phyloP scores from a whole-genome alignment of 352 stramenopile species.

The Phytopythium boreale region DNA sequence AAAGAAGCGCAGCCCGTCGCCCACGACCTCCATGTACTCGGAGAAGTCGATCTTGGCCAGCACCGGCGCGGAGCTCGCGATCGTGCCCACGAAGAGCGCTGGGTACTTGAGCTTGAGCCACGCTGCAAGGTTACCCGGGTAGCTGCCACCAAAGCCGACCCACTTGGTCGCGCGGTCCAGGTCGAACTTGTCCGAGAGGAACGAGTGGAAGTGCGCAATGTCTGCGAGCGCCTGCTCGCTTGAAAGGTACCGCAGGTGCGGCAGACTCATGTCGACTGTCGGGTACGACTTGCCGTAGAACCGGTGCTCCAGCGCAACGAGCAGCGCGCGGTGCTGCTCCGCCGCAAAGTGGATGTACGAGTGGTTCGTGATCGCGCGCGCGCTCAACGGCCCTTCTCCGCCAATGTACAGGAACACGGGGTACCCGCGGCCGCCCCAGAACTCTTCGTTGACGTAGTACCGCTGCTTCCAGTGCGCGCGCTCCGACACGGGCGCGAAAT shows the following conservation, averaged over 20 bases:
- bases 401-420: slow-evolving; percentile 90
- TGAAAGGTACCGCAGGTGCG: slow-evolving; percentile 88
- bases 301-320: slow-evolving; percentile 93
- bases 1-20: slow-evolving; percentile 76
- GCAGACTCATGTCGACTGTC: slow-evolving; percentile 66
- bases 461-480: slow-evolving; percentile 78
- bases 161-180: slow-evolving; percentile 61
- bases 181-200: slow-evolving; percentile 65
- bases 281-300: slow-evolving; percentile 95
- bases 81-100: slow-evolving; percentile 88
- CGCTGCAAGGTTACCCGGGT: slow-evolving; percentile 92
- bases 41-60: slow-evolving; percentile 79
- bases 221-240: slow-evolving; percentile 90
- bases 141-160: slow-evolving; percentile 95
- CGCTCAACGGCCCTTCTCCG: slow-evolving; percentile 61
- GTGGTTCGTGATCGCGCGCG: slow-evolving; percentile 58
- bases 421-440: slow-evolving; percentile 70
- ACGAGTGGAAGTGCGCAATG: slow-evolving; percentile 87
- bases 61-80: slow-evolving; percentile 90
- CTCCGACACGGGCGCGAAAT: slow-evolving; percentile 61
- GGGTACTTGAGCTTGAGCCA: slow-evolving; percentile 94
- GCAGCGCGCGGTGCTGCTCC: slow-evolving; percentile 63
- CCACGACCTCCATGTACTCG: slow-evolving; percentile 89
- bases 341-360: slow-evolving; percentile 81
- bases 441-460: slow-evolving; percentile 90